Evolutionary conservation across 805 yeast species (phyloP), one percentile per base, ranked within the genome.

Genomic region (Candida suzukii): DNA sequence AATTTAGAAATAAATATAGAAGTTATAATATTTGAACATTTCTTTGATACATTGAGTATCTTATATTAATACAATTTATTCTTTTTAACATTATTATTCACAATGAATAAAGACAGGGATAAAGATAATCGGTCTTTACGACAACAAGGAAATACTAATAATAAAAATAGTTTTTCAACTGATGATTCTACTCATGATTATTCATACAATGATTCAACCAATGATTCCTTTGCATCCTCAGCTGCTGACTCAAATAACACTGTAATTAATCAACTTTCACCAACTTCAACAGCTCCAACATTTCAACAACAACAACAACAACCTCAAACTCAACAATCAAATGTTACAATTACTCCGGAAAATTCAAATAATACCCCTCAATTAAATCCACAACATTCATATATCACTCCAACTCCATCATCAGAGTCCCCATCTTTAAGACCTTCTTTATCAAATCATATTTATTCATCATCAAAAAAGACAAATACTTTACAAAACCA

Each of bases 271-370:
- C 38, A 13, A 20, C 26, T n/a, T n/a, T n/a, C n/a, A n/a, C n/a
- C n/a, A n/a, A n/a, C n/a, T n/a, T n/a, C n/a, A n/a, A n/a, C 26
- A 33, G 11, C 21, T 16, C 10, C 38, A 22, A 22, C 32, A 17
- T 28, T 13, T 5, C 41, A 26, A 17, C 38, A 16, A 18, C 38
- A 28, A 22, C 29, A 49, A 29, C 11, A 9, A 11, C 26, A 24
- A 24, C 8, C 26, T 9, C 70, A 73, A 58, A 71, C 83, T 48
- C 95, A 28, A 28, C 16, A 27, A 11, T 27, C 30, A 14, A 10
- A 27, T 14, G 12, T 14, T 27, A n/a, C 32, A 14, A n/a, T 17
- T 4, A 14, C 32, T 12, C 4, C 18, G 7, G 11, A 17, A 14
- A 29, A 17, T 18, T 3, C 18, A 6, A 29, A 17, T n/a, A 29